Base-by-base conservation (phyloP, 805 yeast genomes). In the Diddensiella transvaalensis region DNA sequence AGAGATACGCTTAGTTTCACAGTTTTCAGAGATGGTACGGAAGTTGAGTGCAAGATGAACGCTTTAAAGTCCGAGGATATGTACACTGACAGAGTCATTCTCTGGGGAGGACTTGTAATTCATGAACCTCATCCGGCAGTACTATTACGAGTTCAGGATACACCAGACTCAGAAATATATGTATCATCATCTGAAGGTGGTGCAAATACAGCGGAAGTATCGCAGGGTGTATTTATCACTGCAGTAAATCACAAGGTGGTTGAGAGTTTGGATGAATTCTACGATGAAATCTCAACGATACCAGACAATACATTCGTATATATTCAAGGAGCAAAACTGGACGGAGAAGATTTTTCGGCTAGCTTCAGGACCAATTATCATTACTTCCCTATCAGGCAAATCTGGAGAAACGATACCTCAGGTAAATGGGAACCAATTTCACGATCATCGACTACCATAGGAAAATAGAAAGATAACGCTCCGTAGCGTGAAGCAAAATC, bases 91-190 rank as follows among this genome's bases (percentile, higher is more conserved):
- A 82, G 83, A 47, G 70, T 87, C 35, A 82, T 86, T 5, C 73
- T 77, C 42, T 90, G 96, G 93, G 79, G 89, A 45, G 96, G 96
- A 19, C 83, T 89, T 35, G 68, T 84, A 3, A 65, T 90, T 29
- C 97, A 90, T 62, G 76, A 80, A 33, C 96, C 96, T n/a, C 96
- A 88, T 65, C 95, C 85, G 61, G 91, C 93, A 5, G 96, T 89
- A 15, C 79, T 90, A 53, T 96, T 89, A 68, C 80, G 85, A 33
- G 82, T 86, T 77, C 78, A 79, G 46, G 19, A 39, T 21, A 73
- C 77, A 48, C 70, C 87, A 45, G 96, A 95, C 10, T 83, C 91
- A 15, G 81, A 79, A 46, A 93, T 90, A n/a, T 90, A 89, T 61
- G 82, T 88, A 46, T 83, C 88, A 1, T 76, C 82, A 38, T 76